phyloP scores from a whole-genome alignment of 768 basidiomycete genomes.

The Tricholoma furcatifolium region DNA sequence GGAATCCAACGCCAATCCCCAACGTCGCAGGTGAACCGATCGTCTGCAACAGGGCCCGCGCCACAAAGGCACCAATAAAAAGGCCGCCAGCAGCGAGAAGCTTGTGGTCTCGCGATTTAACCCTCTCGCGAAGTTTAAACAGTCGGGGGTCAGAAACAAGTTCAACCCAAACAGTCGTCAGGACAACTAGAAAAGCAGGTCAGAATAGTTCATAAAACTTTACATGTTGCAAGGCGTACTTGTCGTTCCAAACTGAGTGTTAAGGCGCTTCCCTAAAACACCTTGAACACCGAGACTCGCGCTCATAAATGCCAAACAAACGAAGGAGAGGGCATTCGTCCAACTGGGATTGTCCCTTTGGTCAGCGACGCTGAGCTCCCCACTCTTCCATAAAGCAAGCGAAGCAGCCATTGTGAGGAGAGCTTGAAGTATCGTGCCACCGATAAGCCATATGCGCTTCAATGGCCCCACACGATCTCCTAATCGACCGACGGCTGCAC shows the following conservation, averaged over 20 bases:
- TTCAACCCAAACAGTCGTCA: slow-evolving; percentile 90
- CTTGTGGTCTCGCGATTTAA: slow-evolving; percentile 28
- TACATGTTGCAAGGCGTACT: slow-evolving; percentile 41
- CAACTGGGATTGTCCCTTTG: slow-evolving; percentile 66
- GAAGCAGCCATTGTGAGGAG: slow-evolving; percentile 75
- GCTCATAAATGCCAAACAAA: slow-evolving; percentile 77
- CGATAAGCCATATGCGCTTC: slow-evolving; percentile 71
- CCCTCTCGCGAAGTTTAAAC: slow-evolving; percentile 51
- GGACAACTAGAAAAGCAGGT: slow-evolving; percentile 50
- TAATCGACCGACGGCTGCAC: slow-evolving; percentile 77
- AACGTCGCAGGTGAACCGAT: slow-evolving; percentile 64
- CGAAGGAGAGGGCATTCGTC: slow-evolving; percentile 65
- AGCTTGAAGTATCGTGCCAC: slow-evolving; percentile 72
- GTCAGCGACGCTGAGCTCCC: slow-evolving; percentile 51
- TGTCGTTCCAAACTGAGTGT: slow-evolving; percentile 79
- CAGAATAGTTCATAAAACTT: neutral
- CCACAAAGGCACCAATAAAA: slow-evolving; percentile 76
- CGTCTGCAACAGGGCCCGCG: slow-evolving; percentile 55
- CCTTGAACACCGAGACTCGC: slow-evolving; percentile 84
- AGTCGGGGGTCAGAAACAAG: slow-evolving; percentile 80
- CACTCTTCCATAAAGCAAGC: slow-evolving; percentile 69
- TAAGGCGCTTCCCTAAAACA: slow-evolving; percentile 78
- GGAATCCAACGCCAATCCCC: slow-evolving; percentile 62
- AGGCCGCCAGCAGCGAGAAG: slow-evolving; percentile 42
- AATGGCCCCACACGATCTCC: slow-evolving; percentile 79